A percentile compares a stretch with the other conserved stretches of the same genome.
Conservation (phyloP, 768 basidiomycete species). For the Gloeostereum incarnatum region DNA sequence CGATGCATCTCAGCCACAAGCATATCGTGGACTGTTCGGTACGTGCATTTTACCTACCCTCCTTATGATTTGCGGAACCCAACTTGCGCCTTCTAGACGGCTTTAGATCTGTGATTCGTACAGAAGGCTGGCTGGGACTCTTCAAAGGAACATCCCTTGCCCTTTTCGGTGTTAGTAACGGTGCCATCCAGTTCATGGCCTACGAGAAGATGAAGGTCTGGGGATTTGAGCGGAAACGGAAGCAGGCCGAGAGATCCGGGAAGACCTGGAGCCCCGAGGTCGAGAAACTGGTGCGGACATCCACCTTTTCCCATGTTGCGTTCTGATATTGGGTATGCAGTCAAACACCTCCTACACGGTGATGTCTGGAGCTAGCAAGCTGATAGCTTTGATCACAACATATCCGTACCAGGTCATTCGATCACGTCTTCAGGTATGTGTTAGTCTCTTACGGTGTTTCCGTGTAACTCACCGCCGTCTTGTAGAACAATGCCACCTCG, state of each 20-base stretch:
- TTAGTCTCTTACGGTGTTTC: neutral
- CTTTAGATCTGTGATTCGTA: constrained; percentile 53
- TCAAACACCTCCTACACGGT: constrained; percentile 86
- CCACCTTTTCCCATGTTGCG: constrained; percentile 1
- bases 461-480: neutral
- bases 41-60: constrained; percentile 12
- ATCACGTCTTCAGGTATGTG: constrained; percentile 79
- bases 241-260: constrained; percentile 50
- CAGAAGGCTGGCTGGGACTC: constrained; percentile 73
- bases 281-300: constrained; percentile 84
- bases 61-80: neutral
- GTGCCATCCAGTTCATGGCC: constrained; percentile 90
- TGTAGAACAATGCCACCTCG: constrained; percentile 55
- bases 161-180: constrained; percentile 88
- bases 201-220: constrained; percentile 95
- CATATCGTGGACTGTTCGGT: constrained; percentile 81
- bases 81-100: constrained; percentile 59
- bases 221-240: constrained; percentile 74
- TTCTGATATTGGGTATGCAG: constrained; percentile 26
- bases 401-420: constrained; percentile 98
- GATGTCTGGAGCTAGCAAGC: constrained; percentile 88
- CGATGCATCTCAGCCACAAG: constrained; percentile 46
- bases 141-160: constrained; percentile 86
- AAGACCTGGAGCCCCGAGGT: constrained; percentile 58
- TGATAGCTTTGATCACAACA: constrained; percentile 73